Evolutionary conservation across 1,284 basidiomycete genomes (phyloP).

Genomic region (Ceratorhiza oryzae-sativae): DNA sequence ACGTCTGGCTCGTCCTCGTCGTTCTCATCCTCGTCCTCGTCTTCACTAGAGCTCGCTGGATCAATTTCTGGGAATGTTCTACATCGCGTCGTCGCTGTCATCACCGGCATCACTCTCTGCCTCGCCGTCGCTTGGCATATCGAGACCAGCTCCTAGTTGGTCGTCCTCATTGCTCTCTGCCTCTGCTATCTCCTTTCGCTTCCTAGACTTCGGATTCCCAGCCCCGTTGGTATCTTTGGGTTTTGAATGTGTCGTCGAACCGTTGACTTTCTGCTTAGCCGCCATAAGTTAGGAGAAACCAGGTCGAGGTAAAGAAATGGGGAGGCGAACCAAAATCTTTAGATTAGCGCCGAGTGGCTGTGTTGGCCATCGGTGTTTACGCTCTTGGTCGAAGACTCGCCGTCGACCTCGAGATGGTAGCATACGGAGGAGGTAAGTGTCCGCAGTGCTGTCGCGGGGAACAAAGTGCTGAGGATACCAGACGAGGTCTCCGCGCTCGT

Average conservation of each 20-base stretch:
- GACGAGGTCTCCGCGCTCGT: slow-evolving; percentile 97
- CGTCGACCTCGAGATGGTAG: slow-evolving; percentile 59
- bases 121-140: slow-evolving; percentile 77
- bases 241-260: slow-evolving; percentile 13
- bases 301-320: neutral
- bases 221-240: slow-evolving; percentile 36
- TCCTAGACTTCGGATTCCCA: slow-evolving; percentile 46
- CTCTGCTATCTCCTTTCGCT: slow-evolving; percentile 62
- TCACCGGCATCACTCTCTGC: slow-evolving; percentile 57
- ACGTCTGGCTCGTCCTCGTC: slow-evolving; percentile 54
- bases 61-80: slow-evolving; percentile 68
- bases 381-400: slow-evolving; percentile 7
- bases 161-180: slow-evolving; percentile 50
- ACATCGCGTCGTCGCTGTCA: slow-evolving; percentile 53
- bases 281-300: slow-evolving; percentile 25
- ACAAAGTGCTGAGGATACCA: slow-evolving; percentile 48
- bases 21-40: slow-evolving; percentile 50
- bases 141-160: slow-evolving; percentile 51
- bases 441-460: neutral
- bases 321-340: slow-evolving; percentile 30
- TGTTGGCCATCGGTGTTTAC: slow-evolving; percentile 12
- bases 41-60: slow-evolving; percentile 58
- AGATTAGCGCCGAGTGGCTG: slow-evolving; percentile 26
- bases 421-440: slow-evolving; percentile 71
- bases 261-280: slow-evolving; percentile 20